Conservation (phyloP, 345 rosid genomes). For the Alliaria petiolata region DNA sequence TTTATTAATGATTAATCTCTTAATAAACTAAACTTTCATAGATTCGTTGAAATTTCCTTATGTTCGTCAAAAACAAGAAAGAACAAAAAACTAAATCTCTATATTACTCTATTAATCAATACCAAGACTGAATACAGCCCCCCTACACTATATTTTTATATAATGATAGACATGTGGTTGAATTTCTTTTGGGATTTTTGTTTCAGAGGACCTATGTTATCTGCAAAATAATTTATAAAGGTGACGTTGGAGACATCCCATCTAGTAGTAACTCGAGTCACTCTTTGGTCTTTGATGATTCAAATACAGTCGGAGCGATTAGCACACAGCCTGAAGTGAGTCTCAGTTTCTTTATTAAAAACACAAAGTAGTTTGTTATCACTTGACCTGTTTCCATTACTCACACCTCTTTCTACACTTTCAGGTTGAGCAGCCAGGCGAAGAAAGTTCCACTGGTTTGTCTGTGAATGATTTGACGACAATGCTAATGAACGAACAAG, state of each 20-base stretch:
- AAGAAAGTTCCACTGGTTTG: background rate
- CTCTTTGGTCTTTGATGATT: background rate
- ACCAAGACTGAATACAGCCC: no score
- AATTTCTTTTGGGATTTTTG: background rate
- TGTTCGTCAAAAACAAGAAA: no score
- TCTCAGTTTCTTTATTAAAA: background rate
- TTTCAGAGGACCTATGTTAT: background rate
- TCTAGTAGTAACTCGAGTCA: background rate
- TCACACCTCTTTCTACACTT: background rate
- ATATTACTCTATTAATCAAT: no score
- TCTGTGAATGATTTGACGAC: background rate
- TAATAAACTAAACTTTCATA: no score
- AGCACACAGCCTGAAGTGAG: background rate
- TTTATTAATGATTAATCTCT: no score
- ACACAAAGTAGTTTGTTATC: background rate
- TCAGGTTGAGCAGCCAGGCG: background rate
- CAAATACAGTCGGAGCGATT: background rate
- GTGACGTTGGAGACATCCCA: background rate
- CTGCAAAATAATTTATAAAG: background rate
- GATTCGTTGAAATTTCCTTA: no score
- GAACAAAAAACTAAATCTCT: no score
- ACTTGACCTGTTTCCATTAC: background rate
- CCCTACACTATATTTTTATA: no score
- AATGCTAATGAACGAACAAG: background rate
- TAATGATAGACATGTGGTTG: no score